Evolutionary conservation across 2,329 filamentous ascomycete species (phyloP).

Genomic region (Venturia effusa): DNA sequence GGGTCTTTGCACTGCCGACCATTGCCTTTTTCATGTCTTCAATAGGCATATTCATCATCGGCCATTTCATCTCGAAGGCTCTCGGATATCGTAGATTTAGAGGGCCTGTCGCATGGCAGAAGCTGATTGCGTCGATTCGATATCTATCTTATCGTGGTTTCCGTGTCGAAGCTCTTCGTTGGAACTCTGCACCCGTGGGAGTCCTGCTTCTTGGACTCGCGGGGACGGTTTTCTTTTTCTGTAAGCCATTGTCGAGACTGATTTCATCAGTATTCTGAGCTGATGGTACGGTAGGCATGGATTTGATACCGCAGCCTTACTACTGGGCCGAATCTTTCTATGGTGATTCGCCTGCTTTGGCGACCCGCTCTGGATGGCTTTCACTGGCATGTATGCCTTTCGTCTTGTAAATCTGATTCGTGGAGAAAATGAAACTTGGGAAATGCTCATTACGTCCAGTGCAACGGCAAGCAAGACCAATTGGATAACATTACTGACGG

Average conservation of each 20-base stretch:
- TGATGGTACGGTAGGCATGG: slow-evolving; percentile 40
- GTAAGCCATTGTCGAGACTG: slow-evolving; percentile 45
- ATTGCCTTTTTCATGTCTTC: slow-evolving; percentile 41
- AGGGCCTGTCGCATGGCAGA: slow-evolving; percentile 13
- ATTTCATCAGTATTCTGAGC: slow-evolving; percentile 35
- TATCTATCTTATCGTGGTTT: slow-evolving; percentile 22
- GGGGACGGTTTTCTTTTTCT: slow-evolving; percentile 20
- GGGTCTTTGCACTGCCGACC: slow-evolving; percentile 41
- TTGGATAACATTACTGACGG: slow-evolving; percentile 69
- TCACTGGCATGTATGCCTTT: slow-evolving; percentile 84
- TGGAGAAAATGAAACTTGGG: not conserved
- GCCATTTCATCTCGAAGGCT: slow-evolving; percentile 24
- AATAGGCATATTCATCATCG: slow-evolving; percentile 39
- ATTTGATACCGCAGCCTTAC: slow-evolving; percentile 73
- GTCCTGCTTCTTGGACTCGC: slow-evolving; percentile 18
- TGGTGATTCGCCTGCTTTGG: slow-evolving; percentile 71
- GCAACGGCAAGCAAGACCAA: slow-evolving; percentile 86
- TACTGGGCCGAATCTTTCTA: slow-evolving; percentile 81
- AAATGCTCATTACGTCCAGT: slow-evolving; percentile 39
- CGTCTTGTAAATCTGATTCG: slow-evolving; percentile 4
- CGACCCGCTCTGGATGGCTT: slow-evolving; percentile 82
- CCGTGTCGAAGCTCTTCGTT: slow-evolving; percentile 16
- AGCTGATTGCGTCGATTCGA: slow-evolving; percentile 16
- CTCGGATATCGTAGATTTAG: slow-evolving; percentile 14
- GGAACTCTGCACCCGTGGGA: slow-evolving; percentile 21